Evolutionary conservation across 768 basidiomycete genomes (phyloP), one percentile per base, ranked within the genome.

Genomic region (Pisolithus microcarpus): DNA sequence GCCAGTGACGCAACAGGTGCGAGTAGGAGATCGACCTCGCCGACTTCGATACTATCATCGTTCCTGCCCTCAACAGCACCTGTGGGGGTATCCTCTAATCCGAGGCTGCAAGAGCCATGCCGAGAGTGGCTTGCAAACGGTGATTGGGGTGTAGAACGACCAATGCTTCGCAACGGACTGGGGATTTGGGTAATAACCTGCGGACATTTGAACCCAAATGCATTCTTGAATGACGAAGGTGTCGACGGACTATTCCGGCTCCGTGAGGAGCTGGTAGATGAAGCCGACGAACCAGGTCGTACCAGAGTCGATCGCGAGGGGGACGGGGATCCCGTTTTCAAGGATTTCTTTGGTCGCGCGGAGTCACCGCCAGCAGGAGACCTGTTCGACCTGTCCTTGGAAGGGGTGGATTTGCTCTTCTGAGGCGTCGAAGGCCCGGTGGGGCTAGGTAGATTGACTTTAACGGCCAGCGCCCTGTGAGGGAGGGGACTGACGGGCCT

Each of bases 401-500:
- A 49, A 15, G 64, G 42, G 44, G 65, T 56, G 4, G 58, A 49
- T 24, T 61, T 61, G 57, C 69, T 78, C 16, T 73, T 61, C 51
- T 66, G 69, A n/a, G 79, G 73, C 16, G 71, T 66, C 8, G 78
- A 71, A n/a, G 84, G 76, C 8, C 67, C 61, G 5, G 68, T 60
- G 10, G 80, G 65, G 7, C 63, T 75, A 45, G 65, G 67, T 19
- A 67, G 56, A 21, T 59, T 62, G 50, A 75, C 70, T 58, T 77
- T 78, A 51, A 80, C 68, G 19, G 75, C 69, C 56, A 72, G 66
- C 3, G 80, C 78, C 53, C 84, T 70, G 42, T 83, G 80, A 50
- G 85, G 82, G 51, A 86, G 72, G 24, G 88, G 87, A 56, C 86
- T 89, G 50, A 89, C 86, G 7, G 87, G 78, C 38, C 85, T 72